Evolutionary conservation across 257 asterid species (phyloP).

Genomic region (Solanum pennellii): DNA sequence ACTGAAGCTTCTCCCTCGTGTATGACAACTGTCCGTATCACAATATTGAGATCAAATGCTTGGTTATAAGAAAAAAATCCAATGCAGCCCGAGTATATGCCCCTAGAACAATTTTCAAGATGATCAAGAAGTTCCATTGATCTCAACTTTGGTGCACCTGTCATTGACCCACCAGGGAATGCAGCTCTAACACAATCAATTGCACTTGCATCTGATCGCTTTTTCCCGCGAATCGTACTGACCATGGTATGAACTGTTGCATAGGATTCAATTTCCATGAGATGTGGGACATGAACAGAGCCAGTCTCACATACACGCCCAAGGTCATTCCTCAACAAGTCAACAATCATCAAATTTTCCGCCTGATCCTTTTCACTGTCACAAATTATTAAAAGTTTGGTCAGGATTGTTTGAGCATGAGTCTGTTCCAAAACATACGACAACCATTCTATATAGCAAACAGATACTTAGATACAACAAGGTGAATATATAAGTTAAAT

Average conservation of each 20-base stretch:
- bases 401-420: neutral
- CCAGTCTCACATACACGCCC: slow-evolving; percentile 99
- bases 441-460: neutral
- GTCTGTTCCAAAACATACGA: neutral
- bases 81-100: slow-evolving; percentile 93
- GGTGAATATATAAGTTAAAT: neutral
- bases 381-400: neutral
- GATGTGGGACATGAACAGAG: slow-evolving; percentile 81
- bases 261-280: slow-evolving; percentile 92
- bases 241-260: slow-evolving; percentile 98
- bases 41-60: slow-evolving; percentile 89
- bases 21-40: slow-evolving; percentile 64
- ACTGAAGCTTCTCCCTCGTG: slow-evolving; percentile 69
- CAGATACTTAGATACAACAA: neutral
- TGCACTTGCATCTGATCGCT: slow-evolving; percentile 42
- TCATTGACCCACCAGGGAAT: slow-evolving; percentile 98
- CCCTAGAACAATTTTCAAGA: slow-evolving; percentile 73
- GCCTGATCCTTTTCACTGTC: slow-evolving; percentile 98
- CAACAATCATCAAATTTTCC: slow-evolving; percentile 95
- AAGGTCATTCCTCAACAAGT: slow-evolving; percentile 85
- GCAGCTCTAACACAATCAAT: slow-evolving; percentile 82
- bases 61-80: slow-evolving; percentile 89
- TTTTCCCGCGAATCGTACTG: slow-evolving; percentile 73
- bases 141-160: slow-evolving; percentile 97
- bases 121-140: slow-evolving; percentile 91